A percentile compares a stretch with the other conserved stretches of the same genome.
phyloP scores from a whole-genome alignment of 805 yeast species.

The Monosporozyma aerobia region DNA sequence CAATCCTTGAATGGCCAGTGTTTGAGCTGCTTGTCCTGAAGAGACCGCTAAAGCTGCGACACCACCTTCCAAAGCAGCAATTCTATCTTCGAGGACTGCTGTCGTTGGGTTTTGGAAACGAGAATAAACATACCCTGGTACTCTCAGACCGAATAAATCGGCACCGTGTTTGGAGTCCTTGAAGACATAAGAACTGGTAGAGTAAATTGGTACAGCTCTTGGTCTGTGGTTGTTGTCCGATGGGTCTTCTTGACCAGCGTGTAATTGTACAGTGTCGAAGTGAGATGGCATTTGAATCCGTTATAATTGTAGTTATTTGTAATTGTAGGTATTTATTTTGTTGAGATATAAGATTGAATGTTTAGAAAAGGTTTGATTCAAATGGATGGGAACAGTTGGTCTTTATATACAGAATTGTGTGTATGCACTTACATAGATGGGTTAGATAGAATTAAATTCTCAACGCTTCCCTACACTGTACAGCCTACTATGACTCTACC shows the following conservation, averaged over 20 bases:
- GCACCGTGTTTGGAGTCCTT: constrained; percentile 88
- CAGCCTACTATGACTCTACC: too few relatives aligned
- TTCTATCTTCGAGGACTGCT: constrained; percentile 82
- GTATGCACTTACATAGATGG: too few relatives aligned
- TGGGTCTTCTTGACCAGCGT: constrained; percentile 83
- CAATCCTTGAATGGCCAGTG: constrained; percentile 70
- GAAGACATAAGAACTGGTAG: constrained; percentile 84
- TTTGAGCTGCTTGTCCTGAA: constrained; percentile 97
- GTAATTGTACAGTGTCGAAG: constrained; percentile 86
- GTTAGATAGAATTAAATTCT: too few relatives aligned
- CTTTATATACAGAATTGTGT: not conserved
- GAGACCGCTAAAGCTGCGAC: constrained; percentile 81
- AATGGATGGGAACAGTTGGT: not conserved
- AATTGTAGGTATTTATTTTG: not conserved
- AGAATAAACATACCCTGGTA: constrained; percentile 79
- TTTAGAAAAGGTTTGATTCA: not conserved
- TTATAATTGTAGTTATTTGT: not conserved
- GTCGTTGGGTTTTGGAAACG: constrained; percentile 90
- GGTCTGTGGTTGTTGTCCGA: constrained; percentile 51
- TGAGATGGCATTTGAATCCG: constrained; percentile 41
- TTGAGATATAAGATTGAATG: not conserved
- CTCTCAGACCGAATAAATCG: constrained; percentile 74
- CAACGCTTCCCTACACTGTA: too few relatives aligned
- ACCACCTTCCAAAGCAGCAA: constrained; percentile 90
- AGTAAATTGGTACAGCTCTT: constrained; percentile 90